Evolutionary conservation across 1,284 basidiomycete genomes (phyloP), one percentile per base, ranked within the genome.

Genomic region (Ustilago curta): DNA sequence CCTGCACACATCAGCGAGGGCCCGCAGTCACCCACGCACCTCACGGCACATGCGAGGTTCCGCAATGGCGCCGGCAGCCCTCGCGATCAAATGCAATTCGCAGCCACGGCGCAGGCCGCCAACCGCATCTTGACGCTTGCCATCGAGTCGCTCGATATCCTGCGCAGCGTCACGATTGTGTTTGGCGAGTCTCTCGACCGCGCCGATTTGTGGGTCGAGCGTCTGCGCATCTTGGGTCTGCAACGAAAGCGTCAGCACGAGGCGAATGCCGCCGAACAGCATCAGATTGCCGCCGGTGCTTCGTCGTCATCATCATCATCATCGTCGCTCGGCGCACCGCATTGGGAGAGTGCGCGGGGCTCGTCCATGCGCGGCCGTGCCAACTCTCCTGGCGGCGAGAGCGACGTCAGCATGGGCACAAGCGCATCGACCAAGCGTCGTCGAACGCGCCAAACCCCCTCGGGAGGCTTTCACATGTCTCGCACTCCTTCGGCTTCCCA

Each of bases 121-220:
- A 91, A 93, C 83, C 87, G 91, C 52, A 91, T 96, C 39, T 83
- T 96, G 77, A 91, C 91, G 11, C 89, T 96, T 11, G 93, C 94
- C 19, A 93, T 92, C 25, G 94, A 96, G 87, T 93, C 92, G 81
- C 85, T 96, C 84, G 93, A 95, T 82, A 95, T 95, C 91, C 90
- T 96, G 87, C 88, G 91, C 40, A 90, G 92, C 39, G 92, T 95
- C 23, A 93, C 93, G 9, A 88, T 89, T 2, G 92, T 95, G 21
- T 92, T 95, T 78, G 91, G 91, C 79, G 94, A 95, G 71, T 93
- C 91, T 70, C 87, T 96, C 81, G 93, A 95, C 80, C 88, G 91
- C 55, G 94, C 94, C 32, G 94, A 96, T 84, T 88, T 91, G 88
- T 95, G 86, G 77, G 92, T 91, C 8, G 80, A 82, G 62, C 68